Conservation (phyloP, 495 filamentous ascomycete species). For the Penicillium malachiteum region DNA sequence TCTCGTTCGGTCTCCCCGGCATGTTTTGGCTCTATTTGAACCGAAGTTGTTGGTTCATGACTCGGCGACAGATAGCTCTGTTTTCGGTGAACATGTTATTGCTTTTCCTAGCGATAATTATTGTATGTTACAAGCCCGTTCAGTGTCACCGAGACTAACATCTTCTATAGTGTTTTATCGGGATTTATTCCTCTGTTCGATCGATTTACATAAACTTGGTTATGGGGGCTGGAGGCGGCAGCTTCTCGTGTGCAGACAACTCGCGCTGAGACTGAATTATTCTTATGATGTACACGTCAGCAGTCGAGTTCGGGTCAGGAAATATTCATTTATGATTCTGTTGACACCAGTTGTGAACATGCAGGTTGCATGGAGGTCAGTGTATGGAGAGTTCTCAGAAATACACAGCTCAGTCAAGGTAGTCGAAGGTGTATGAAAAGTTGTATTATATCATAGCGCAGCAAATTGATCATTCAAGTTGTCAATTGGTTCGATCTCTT, state of each 20-base stretch:
- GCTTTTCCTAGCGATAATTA: slow-evolving; percentile 23
- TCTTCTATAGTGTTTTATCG: slow-evolving; percentile 23
- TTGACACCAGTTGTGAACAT: too few species aligned
- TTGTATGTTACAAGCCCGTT: slow-evolving; percentile 24
- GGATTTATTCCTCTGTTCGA: slow-evolving; percentile 32
- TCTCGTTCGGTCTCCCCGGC: slow-evolving; percentile 30
- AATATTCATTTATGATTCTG: too few species aligned
- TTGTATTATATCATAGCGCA: too few species aligned
- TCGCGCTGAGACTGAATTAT: slow-evolving; percentile 6
- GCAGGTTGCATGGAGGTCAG: too few species aligned
- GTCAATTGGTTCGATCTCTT: too few species aligned
- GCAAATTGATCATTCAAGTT: too few species aligned
- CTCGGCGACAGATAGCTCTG: slow-evolving; percentile 18
- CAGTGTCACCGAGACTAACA: neutral
- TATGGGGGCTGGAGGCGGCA: slow-evolving; percentile 16
- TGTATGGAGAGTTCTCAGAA: too few species aligned
- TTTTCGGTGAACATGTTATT: slow-evolving; percentile 25
- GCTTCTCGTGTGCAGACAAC: slow-evolving; percentile 37
- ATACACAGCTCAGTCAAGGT: too few species aligned
- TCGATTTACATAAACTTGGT: slow-evolving; percentile 25
- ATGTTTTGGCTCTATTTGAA: slow-evolving; percentile 38
- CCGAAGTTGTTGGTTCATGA: slow-evolving; percentile 17
- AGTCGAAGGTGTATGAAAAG: too few species aligned
- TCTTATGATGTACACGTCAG: too few species aligned
- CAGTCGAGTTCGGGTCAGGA: too few species aligned